Evolutionary conservation across 2,329 filamentous ascomycete species (phyloP), one percentile per base, ranked within the genome.

Genomic region (Apiospora marii): DNA sequence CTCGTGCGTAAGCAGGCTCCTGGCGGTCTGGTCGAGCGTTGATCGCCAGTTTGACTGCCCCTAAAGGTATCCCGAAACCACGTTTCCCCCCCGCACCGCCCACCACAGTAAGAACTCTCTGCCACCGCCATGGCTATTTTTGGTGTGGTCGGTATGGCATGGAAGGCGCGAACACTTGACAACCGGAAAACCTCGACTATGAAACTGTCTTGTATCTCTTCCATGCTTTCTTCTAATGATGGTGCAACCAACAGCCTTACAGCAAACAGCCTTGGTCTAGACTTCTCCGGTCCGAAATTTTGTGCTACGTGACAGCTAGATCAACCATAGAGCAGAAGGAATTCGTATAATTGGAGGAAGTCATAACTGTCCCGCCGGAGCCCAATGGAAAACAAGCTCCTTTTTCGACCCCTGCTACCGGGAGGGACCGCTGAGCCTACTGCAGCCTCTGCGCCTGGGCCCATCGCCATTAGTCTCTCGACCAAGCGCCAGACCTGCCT

Each of bases 401-500:
- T 24, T 13, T n/a, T 24, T n/a, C 12, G 49, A 24, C 49, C 49
- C 12, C n/a, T 51, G n/a, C n/a, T n/a, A 27, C 49, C 49, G 49
- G 49, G n/a, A 27, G 49, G 49, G 4, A 51, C 3, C 8, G 1
- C 6, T 4, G n/a, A 4, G 27, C 27, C 27, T 4, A 1, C 49
- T 24, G 12, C 8, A 13, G 2, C 49, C 3, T 24, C 48, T 51
- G 12, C 49, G 3, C 10, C 49, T 27, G 22, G 8, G 2, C 27
- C 49, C 49, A 51, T 51, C 8, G n/a, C n/a, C n/a, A 13, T 8
- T 2, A 51, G 27, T 24, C n/a, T 51, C 8, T 51, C 49, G 4
- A 51, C 34, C 16, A 41, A 67, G 4, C 64, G 64, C 3, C 22
- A 44, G 37, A 73, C 72, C n/a, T 73, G 72, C 27, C 72, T 72